Evolutionary conservation across 257 asterid species (phyloP), one percentile per base, ranked within the genome.

Genomic region (Rehmannia glutinosa): DNA sequence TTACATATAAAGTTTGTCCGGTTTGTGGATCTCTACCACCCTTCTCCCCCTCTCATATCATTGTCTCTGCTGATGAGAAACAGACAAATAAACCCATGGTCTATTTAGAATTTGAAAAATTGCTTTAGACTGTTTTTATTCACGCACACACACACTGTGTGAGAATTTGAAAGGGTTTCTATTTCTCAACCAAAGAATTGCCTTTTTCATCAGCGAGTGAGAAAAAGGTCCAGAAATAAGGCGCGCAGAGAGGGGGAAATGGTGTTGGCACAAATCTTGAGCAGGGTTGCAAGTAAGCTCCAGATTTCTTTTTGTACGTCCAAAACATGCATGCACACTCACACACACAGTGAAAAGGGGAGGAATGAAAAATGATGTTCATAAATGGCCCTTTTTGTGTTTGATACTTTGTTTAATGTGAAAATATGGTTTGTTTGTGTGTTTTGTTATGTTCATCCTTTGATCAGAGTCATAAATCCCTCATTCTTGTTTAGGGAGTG

Each of bases 251-350:
- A 23, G 21, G 6, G 57, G 24, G 33, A 43, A 20, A 78, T 75
- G 80, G 80, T 43, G 63, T 27, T 56, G 57, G 66, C 28, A 12
- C 35, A 63, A 33, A 55, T 55, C 33, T 62, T 75, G 60, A 47
- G 21, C 60, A 50, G 11, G 49, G 53, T 50, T 39, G n/a, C 83
- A 71, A 75, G 83, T 78, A 75, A 78, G 78, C 62, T 66, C 60
- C 20, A 21, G 10, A 1, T 25, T 46, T 17, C 28, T 49, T 23
- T 36, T 21, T 60, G 36, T 12, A 35, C 64, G 56, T 55, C 52
- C 49, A 32, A 2, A 57, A 43, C 78, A 64, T 78, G 77, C 80
- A 74, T 63, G 69, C 66, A 24, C 70, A 42, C 66, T 15, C 68
- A 19, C 68, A 47, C 59, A 43, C 60, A 32, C 59, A 12, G 16